Base-by-base conservation (phyloP, 2,329 filamentous ascomycete species). In the Xylaria sp. region DNA sequence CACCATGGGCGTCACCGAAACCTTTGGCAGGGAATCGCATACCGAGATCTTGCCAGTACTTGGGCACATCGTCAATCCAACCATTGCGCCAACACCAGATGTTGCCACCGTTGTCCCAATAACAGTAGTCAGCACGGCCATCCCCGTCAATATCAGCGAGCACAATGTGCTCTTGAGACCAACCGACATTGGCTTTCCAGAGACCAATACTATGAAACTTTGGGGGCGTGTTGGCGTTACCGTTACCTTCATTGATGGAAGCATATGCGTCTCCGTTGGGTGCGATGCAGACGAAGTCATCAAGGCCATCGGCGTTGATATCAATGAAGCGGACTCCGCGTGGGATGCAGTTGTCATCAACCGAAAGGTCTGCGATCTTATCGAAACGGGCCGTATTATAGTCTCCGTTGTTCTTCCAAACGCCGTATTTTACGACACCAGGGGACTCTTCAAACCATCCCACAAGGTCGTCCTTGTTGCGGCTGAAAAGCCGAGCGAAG, bases 101-200 rank as follows among this genome's bases (percentile, higher is more conserved):
- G 35, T 25, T 37, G 13, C 55, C 55, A 7, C 21, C 17, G 38
- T 58, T 35, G 23, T 58, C 19, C 19, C 51, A 31, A 19, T 43
- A 25, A 35, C 55, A 58, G 44, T 58, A 58, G 46, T 58, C 55
- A 3, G 35, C 21, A 33, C 55, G 17, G 8, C 55, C 55, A 19
- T 58, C 55, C 8, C 55, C 44, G 35, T 58, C 55, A 9, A 58
- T 58, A 51, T 58, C 55, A 29, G 46, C 55, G 3, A 58, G 46
- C 10, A 44, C 46, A 51, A 58, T 33, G 7, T 35, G 43, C 15
- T n/a, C 46, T 31, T 58, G 55, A 1, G 7, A 17, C 35, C 52
- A 49, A 17, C 55, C 55, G 3, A 21, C 9, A 31, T 21, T 19
- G 5, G 19, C 49, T n/a, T 53, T 25, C 21, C n/a, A 40, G 37